Conservation (phyloP, 805 yeast genomes). For the Schizosaccharomyces osmophilus region DNA sequence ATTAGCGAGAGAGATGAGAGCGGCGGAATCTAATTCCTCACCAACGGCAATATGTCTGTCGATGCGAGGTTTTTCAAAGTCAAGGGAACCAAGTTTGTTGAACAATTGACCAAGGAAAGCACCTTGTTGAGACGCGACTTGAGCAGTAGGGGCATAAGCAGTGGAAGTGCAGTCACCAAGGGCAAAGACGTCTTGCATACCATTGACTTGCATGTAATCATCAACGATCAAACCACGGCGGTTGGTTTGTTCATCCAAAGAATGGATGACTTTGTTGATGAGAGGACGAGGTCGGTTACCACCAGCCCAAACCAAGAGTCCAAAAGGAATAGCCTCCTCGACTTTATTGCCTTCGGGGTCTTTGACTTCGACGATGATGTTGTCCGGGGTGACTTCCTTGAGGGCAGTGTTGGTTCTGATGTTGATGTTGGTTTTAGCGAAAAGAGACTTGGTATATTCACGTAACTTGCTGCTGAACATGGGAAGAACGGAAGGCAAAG, state of each 20-base stretch:
- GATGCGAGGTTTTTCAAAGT: conserved; percentile 16
- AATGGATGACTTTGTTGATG: conserved; percentile 36
- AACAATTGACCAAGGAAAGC: conserved; percentile 50
- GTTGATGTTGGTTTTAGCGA: conserved; percentile 42
- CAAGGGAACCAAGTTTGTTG: conserved; percentile 11
- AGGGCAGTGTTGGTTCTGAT: conserved; percentile 72
- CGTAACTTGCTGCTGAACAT: conserved; percentile 20
- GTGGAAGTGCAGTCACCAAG: conserved; percentile 85
- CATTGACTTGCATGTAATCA: conserved; percentile 60
- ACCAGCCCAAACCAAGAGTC: conserved; percentile 89
- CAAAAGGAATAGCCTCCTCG: conserved; percentile 52
- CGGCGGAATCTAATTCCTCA: not conserved
- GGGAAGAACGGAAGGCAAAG: conserved; percentile 63
- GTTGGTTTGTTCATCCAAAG: conserved; percentile 44
- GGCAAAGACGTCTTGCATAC: conserved; percentile 63
- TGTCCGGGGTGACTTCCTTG: conserved; percentile 49
- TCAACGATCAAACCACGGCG: conserved; percentile 77
- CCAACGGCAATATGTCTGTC: not conserved
- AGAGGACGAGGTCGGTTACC: conserved; percentile 80
- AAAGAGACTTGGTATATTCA: conserved; percentile 54
- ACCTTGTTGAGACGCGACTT: conserved; percentile 92
- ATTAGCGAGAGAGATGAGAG: not conserved
- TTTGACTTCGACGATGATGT: conserved; percentile 46
- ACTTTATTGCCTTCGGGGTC: conserved; percentile 41
- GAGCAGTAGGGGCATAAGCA: conserved; percentile 86